Base-by-base conservation (phyloP, 495 filamentous ascomycete genomes). In the Trichoderma parareesei region DNA sequence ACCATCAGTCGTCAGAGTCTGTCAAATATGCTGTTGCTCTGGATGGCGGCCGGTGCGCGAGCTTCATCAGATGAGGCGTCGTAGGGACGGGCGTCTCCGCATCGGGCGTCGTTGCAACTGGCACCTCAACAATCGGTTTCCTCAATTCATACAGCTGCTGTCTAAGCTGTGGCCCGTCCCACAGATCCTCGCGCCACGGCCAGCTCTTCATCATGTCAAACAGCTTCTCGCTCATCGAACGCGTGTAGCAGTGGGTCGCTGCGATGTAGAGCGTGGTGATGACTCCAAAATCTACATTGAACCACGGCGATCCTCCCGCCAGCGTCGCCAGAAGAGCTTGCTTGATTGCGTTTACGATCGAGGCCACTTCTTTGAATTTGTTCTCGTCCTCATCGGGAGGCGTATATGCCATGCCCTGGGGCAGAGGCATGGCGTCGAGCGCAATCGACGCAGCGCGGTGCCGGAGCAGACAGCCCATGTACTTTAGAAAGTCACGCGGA, bases 141-240 rank as follows among this genome's bases (percentile, higher is more conserved):
- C 53, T 57, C 1, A 57, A 27, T 9, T 57, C 53, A 57, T 57
- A 57, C 18, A 57, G 27, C 27, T 57, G 53, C 27, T 27, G 53
- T 57, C 53, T 57, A 5, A 57, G 27, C 37, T 35, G 14, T 10
- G 53, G 20, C 13, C 53, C 53, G 33, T 57, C 53, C 53, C 53
- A 57, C 53, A 57, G 13, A 10, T 57, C 53, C 33, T 57, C 53
- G 11, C 53, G 53, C 53, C 53, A 57, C 1, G 53, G 53, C 53
- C 53, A 57, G 53, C 27, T 57, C 10, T 35, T 57, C 53, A 57
- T 57, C 53, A 57, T 57, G 11, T 37, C 53, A 38, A 57, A 57
- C 53, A 57, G 11, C 33, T 57, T 57, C 37, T 57, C 53, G 11
- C 53, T 57, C 53, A 57, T 57, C 10, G 53, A 35, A 10, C 35